These are phyloP conservation scores for Suillus tomentosus DNA, from an alignment of 768 basidiomycete species.

Conservation along the genomic window DNA sequence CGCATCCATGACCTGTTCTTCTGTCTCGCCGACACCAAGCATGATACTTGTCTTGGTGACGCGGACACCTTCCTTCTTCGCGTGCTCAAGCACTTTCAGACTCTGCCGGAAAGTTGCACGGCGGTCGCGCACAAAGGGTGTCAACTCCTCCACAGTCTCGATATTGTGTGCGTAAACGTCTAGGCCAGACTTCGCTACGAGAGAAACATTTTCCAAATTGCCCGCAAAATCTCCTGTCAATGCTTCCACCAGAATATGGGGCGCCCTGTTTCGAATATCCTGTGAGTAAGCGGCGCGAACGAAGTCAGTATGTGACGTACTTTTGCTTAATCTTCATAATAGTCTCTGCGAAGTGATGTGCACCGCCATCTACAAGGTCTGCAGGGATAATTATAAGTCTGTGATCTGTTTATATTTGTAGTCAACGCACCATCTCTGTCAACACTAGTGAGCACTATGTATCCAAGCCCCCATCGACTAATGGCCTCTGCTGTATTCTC, in stretches of 20 bases:
- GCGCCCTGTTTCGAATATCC: constrained; percentile 59
- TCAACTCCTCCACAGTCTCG: constrained; percentile 93
- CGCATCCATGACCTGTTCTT: constrained; percentile 79
- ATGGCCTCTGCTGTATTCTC: constrained; percentile 99
- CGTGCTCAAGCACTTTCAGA: constrained; percentile 76
- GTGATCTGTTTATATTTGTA: not conserved
- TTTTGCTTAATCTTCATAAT: constrained; percentile 95
- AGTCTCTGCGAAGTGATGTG: constrained; percentile 93
- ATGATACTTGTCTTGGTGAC: constrained; percentile 99
- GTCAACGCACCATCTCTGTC: constrained; percentile 84
- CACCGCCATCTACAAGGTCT: constrained; percentile 94
- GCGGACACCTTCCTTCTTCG: constrained; percentile 80
- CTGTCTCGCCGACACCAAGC: constrained; percentile 93
- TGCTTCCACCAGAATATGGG: constrained; percentile 94
- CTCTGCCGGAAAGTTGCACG: constrained; percentile 90
- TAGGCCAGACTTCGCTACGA: constrained; percentile 89
- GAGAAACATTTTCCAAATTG: constrained; percentile 66
- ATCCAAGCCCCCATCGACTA: constrained; percentile 95
- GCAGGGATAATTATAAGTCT: not conserved
- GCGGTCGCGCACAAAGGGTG: constrained; percentile 93
- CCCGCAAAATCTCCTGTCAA: constrained; percentile 95
- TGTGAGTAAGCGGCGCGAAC: not conserved
- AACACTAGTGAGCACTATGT: constrained; percentile 95
- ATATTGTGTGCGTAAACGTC: constrained; percentile 99
- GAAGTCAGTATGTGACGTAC: constrained; percentile 40